These are phyloP conservation scores for Fusarium sp. DNA, from an alignment of 2,329 filamentous ascomycete species.

Conservation along the genomic window DNA sequence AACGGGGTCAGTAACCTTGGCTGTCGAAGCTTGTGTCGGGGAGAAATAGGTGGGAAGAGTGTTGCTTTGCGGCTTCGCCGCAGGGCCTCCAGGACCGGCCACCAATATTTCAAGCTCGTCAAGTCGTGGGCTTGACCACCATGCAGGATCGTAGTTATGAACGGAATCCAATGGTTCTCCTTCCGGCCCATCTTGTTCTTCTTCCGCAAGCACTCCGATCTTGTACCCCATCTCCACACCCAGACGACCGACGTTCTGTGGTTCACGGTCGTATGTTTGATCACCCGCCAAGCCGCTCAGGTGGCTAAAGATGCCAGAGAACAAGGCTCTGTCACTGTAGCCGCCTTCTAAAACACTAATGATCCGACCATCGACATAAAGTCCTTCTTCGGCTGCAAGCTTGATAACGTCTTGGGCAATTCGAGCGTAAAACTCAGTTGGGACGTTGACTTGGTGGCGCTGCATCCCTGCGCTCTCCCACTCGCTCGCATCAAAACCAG, in stretches of 20 bases:
- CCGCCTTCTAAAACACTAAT: constrained; percentile 97
- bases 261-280: constrained; percentile 58
- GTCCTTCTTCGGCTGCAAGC: constrained; percentile 84
- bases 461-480: constrained; percentile 96
- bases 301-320: constrained; percentile 91
- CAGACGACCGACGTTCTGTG: constrained; percentile 60
- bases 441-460: constrained; percentile 94
- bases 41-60: constrained; percentile 84
- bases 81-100: constrained; percentile 64
- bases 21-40: constrained; percentile 88
- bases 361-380: constrained; percentile 85
- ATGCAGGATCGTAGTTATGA: constrained; percentile 74
- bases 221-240: constrained; percentile 72
- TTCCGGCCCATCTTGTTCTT: constrained; percentile 36
- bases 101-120: constrained; percentile 78
- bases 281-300: constrained; percentile 83
- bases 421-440: constrained; percentile 95
- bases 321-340: constrained; percentile 93
- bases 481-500: constrained; percentile 97
- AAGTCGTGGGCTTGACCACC: constrained; percentile 79
- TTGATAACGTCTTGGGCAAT: constrained; percentile 89
- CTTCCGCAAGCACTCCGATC: constrained; percentile 59
- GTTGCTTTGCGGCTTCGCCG: constrained; percentile 69
- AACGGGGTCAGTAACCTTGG: constrained; percentile 80
- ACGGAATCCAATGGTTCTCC: constrained; percentile 44